phyloP scores from a whole-genome alignment of 352 stramenopile genomes.

The Plasmopara viticola region DNA sequence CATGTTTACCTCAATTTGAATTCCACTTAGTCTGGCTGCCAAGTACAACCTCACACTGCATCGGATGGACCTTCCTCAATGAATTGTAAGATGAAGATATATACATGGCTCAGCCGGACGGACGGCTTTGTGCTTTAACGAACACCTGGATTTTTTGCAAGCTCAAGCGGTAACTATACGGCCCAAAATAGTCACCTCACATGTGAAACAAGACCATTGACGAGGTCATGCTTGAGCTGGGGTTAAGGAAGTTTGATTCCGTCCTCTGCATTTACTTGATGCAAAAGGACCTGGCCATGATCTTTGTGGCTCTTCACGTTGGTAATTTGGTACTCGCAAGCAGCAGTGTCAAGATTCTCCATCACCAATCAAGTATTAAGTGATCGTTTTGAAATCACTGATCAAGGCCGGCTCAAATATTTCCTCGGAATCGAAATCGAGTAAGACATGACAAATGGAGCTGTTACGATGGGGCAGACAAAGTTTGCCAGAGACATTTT shows the following conservation, averaged over 20 bases:
- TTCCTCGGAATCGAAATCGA: neutral
- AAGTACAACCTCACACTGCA: neutral
- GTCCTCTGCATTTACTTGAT: neutral
- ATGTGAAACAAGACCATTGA: too few species aligned
- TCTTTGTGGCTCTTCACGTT: neutral
- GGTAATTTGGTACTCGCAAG: neutral
- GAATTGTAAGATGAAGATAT: neutral
- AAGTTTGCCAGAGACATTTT: neutral
- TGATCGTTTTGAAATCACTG: too few species aligned
- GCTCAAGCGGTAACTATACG: too few species aligned
- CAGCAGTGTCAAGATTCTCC: neutral
- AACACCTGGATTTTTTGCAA: too few species aligned
- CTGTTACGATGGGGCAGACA: neutral
- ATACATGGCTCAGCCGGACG: too few species aligned
- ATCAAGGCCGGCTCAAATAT: neutral
- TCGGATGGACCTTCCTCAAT: neutral
- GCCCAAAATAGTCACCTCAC: too few species aligned
- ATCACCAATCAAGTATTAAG: neutral
- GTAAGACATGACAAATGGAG: neutral
- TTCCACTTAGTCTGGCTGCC: neutral
- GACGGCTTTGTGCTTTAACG: too few species aligned
- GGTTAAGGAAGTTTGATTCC: neutral
- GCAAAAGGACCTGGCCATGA: neutral
- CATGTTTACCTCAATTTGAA: too few species aligned
- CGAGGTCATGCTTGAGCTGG: neutral